These are phyloP conservation scores for Barnettozyma sucrosica DNA, from an alignment of 805 yeast genomes.

Conservation along the genomic window DNA sequence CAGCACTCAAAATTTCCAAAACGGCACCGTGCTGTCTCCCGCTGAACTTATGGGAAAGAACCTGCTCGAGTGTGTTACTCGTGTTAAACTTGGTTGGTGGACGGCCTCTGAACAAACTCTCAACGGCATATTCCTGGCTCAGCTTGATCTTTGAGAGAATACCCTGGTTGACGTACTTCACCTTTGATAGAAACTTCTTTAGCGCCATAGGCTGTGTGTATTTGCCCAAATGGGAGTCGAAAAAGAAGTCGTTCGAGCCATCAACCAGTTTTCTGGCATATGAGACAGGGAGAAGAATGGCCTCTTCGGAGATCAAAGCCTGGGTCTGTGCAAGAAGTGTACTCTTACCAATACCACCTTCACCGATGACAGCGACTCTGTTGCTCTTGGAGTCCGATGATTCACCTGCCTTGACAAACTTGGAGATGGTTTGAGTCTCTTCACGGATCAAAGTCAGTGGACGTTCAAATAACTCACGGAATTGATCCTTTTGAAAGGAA, in stretches of 20 bases:
- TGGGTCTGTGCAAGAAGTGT: slow-evolving; percentile 65
- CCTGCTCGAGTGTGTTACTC: slow-evolving; percentile 38
- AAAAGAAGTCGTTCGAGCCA: slow-evolving; percentile 67
- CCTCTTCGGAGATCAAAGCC: slow-evolving; percentile 41
- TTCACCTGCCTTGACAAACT: slow-evolving; percentile 33
- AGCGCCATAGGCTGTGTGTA: slow-evolving; percentile 80
- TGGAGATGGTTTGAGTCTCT: slow-evolving; percentile 36
- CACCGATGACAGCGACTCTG: slow-evolving; percentile 57
- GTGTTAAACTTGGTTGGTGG: slow-evolving; percentile 25
- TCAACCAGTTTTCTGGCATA: slow-evolving; percentile 56
- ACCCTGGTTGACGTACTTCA: slow-evolving; percentile 40
- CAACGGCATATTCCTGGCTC: slow-evolving; percentile 30
- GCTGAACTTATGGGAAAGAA: slow-evolving; percentile 33
- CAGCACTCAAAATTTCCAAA: slow-evolving; percentile 49
- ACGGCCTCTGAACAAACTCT: slow-evolving; percentile 29
- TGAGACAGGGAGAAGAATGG: slow-evolving; percentile 58
- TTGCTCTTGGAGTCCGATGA: slow-evolving; percentile 34
- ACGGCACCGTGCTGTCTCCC: slow-evolving; percentile 38
- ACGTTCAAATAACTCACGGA: slow-evolving; percentile 54
- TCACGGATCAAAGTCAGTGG: slow-evolving; percentile 57
- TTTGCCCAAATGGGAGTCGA: slow-evolving; percentile 39
- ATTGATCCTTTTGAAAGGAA: slow-evolving; percentile 62
- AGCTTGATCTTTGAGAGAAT: slow-evolving; percentile 32
- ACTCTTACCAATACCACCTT: slow-evolving; percentile 75
- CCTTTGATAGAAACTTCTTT: slow-evolving; percentile 50